Conservation (phyloP, 2,329 filamentous ascomycete species). For the Colletotrichum euphorbiae region DNA sequence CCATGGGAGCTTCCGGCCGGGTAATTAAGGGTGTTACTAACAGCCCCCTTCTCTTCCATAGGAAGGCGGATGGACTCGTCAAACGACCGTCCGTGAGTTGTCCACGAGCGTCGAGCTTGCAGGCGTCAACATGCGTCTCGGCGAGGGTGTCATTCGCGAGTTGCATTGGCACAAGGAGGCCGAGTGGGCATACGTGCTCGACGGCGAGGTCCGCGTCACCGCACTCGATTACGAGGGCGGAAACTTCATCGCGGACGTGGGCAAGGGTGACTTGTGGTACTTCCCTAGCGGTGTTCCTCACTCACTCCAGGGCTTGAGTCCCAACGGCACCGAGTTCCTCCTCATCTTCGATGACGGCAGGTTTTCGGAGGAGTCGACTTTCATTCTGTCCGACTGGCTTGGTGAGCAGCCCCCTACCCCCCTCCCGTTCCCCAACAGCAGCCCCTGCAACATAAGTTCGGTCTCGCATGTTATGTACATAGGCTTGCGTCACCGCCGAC, state of each 20-base stretch:
- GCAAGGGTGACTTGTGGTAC: conserved; percentile 82
- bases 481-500: not conserved
- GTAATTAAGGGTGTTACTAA: not conserved
- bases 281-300: conserved; percentile 84
- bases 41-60: conserved; percentile 45
- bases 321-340: conserved; percentile 49
- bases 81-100: conserved; percentile 76
- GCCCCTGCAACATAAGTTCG: not conserved
- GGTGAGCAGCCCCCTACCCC: conserved; percentile 53
- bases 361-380: conserved; percentile 74
- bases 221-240: conserved; percentile 81
- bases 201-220: conserved; percentile 77
- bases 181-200: conserved; percentile 81
- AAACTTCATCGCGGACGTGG: conserved; percentile 81
- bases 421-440: not conserved
- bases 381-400: conserved; percentile 79
- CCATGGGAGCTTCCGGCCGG: not conserved
- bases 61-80: conserved; percentile 82
- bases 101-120: conserved; percentile 76
- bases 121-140: conserved; percentile 82
- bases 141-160: conserved; percentile 78
- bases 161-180: conserved; percentile 86
- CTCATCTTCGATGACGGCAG: conserved; percentile 62
- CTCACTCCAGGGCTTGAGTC: conserved; percentile 65
- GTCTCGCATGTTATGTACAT: not conserved